Evolutionary conservation across 805 yeast genomes (phyloP), one percentile per base, ranked within the genome.

Genomic region (Saccharomyces paradoxus): DNA sequence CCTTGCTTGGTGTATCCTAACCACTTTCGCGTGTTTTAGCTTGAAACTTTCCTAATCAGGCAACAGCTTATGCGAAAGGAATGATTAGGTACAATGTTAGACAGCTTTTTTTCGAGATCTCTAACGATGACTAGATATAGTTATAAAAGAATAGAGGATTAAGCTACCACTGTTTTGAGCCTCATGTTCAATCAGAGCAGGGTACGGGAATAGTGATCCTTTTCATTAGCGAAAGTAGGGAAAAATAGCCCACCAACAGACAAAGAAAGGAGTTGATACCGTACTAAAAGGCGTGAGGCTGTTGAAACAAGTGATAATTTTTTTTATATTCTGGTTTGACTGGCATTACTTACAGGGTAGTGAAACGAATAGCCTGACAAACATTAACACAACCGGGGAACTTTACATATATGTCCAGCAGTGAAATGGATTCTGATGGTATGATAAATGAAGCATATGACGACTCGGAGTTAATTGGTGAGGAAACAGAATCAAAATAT

Each of bases 401-500:
- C 24, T n/a, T 21, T 37, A 17, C 24, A 1, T 37, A 14, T 17
- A 17, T 8, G 2, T 17, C 17, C 12, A 17, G 24, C 44, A n/a
- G 24, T 37, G 24, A 37, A 37, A 37, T 37, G 44, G 24, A 8
- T 37, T 17, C 8, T 7, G 17, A 37, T 17, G 44, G 9, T 17
- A 13, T 17, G 44, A 21, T 17, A 17, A 37, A 37, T 21, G 44
- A 37, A 17, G 13, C 6, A 17, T 37, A 37, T 37, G 24, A 17
- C 24, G 24, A 37, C 17, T 37, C 44, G 24, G 44, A 37, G 2
- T 17, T 17, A 22, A 17, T 5, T 17, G 7, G 17, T 7, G 48
- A 24, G 3, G 56, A 53, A 37, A 28, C 29, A 14, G 56, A 46
- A n/a, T 24, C 41, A 12, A 48, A 49, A 37, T n/a, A 37, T 27